Evolutionary conservation across 768 basidiomycete species (phyloP), one percentile per base, ranked within the genome.

Genomic region (Cytidiella melzeri): DNA sequence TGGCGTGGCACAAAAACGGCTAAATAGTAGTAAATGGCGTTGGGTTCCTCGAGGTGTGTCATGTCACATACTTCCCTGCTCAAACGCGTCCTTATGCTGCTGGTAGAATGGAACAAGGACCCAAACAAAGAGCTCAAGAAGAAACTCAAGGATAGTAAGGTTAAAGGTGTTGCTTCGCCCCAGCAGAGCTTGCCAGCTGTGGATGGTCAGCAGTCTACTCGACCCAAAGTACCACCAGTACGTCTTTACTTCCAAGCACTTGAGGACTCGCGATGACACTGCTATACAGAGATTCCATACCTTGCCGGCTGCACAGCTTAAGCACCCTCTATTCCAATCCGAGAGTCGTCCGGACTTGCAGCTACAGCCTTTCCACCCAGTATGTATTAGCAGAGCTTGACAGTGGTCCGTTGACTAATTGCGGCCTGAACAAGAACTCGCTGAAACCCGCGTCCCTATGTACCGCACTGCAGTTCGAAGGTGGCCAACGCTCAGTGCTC

Each of bases 401-500:
- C 24, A 4, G 36, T 18, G 25, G 10, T n/a, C 30, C 24, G 19
- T 9, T 50, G 10, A 34, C 12, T 18, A 3, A n/a, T 15, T 3
- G 11, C 4, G 25, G 28, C 36, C 3, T n/a, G 21, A 5, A 5
- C 20, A 15, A 18, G 36, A 28, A 23, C 1, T 38, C 27, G 28
- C 73, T 68, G 67, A 72, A 61, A 59, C 57, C 1, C 34, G 70
- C 38, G 70, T 65, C 3, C 45, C 61, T 5, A 59, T 62, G 4
- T 66, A 70, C 40, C 57, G 74, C n/a, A 23, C 37, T 75, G 45
- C 67, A 67, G 27, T 81, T 81, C 53, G 55, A 69, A 1, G 58
- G 67, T 3, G 59, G 69, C 1, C 72, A 73, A 21, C 71, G 73
- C 30, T 73, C 75, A 51, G 74, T 80, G 0, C 65, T 83, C n/a